Evolutionary conservation across 75 land plant species (phyloP).

Genomic region (Sequoia sempervirens): DNA sequence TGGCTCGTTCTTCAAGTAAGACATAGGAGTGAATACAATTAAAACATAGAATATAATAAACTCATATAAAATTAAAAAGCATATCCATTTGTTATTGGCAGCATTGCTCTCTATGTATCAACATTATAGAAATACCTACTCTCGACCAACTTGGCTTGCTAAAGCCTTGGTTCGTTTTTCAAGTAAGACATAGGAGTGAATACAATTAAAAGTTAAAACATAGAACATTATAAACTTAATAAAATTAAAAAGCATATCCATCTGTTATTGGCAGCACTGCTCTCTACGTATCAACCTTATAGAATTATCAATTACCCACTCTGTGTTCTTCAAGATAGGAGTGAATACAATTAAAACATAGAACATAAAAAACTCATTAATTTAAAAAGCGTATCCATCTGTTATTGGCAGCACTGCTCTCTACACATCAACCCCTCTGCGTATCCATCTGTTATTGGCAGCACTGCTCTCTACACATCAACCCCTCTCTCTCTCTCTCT

Average conservation of each 20-base stretch:
- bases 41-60: neutral
- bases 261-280: neutral
- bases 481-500: neutral
- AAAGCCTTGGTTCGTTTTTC: constrained; percentile 81
- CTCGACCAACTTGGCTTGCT: constrained; percentile 65
- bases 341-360: neutral
- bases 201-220: neutral
- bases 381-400: neutral
- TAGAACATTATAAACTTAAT: neutral
- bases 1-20: constrained; percentile 62
- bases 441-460: neutral
- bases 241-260: neutral
- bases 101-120: too few relatives aligned
- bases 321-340: constrained; percentile 37
- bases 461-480: too few relatives aligned
- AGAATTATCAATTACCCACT: too few relatives aligned
- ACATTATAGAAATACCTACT: too few relatives aligned
- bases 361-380: neutral
- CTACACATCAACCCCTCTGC: too few relatives aligned
- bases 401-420: too few relatives aligned
- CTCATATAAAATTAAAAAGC: too few relatives aligned
- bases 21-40: neutral
- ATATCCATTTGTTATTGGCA: too few relatives aligned
- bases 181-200: neutral
- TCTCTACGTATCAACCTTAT: neutral